Conservation (phyloP, 345 rosid species). For the Gossypium longicalyx region DNA sequence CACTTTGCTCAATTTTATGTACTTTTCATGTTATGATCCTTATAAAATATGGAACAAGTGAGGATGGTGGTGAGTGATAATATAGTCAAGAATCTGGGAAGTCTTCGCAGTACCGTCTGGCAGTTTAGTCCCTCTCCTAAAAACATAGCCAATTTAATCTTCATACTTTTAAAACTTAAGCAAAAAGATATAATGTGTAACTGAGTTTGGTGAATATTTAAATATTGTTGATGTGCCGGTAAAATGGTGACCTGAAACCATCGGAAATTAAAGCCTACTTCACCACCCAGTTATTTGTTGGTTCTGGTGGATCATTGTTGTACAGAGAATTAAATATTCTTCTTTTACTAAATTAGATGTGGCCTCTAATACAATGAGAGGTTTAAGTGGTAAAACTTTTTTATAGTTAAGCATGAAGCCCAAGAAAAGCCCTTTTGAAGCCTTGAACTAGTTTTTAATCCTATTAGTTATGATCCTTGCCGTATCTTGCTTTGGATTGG, state of each 20-base stretch:
- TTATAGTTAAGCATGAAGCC: neutral
- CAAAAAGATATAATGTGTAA: neutral
- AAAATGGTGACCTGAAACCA: neutral
- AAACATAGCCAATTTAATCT: neutral
- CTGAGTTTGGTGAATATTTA: neutral
- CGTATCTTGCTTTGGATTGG: neutral
- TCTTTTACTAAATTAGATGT: neutral
- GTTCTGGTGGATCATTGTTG: neutral
- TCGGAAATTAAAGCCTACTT: neutral
- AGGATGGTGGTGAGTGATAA: neutral
- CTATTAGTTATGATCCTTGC: neutral
- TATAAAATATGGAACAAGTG: neutral
- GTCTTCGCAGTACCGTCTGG: neutral
- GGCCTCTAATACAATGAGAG: neutral
- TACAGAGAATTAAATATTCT: neutral
- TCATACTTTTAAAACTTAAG: neutral
- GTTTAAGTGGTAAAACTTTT: neutral
- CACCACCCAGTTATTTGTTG: neutral
- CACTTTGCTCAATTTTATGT: conserved; percentile 11
- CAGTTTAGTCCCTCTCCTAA: neutral
- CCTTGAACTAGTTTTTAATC: neutral
- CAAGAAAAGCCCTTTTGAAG: neutral
- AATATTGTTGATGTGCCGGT: neutral
- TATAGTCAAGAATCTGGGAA: neutral
- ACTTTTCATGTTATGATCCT: conserved; percentile 4